Conservation (phyloP, 306 rosid genomes). For the Quercus robur region DNA sequence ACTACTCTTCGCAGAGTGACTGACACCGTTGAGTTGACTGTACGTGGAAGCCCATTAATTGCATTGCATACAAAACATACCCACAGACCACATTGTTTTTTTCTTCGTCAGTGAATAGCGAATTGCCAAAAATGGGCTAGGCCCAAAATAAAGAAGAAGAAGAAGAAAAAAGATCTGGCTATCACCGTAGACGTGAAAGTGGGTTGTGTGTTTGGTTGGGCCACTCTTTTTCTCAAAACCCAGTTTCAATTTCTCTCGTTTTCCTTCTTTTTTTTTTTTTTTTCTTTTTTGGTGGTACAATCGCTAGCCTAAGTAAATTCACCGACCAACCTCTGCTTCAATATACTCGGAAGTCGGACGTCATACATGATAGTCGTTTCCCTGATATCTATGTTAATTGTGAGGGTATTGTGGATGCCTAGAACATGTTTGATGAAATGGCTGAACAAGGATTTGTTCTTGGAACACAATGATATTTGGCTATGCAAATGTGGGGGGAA, state of each 20-base stretch:
- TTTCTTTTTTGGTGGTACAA: background rate
- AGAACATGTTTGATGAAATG: conserved; percentile 57
- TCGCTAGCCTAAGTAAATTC: background rate
- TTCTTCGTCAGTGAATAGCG: too few relatives aligned
- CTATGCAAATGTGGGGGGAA: conserved; percentile 44
- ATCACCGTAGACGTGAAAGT: background rate
- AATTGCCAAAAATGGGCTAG: too few relatives aligned
- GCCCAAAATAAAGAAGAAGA: too few relatives aligned
- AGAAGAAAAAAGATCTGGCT: too few relatives aligned
- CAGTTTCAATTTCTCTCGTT: background rate
- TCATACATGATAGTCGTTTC: conserved; percentile 33
- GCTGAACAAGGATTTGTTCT: conserved; percentile 49
- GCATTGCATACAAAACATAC: too few relatives aligned
- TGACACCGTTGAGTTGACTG: too few relatives aligned
- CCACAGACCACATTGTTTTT: too few relatives aligned
- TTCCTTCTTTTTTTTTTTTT: conserved; percentile 14
- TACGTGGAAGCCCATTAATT: too few relatives aligned
- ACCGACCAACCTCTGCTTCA: conserved; percentile 38
- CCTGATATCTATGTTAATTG: conserved; percentile 51
- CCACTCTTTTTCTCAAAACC: background rate
- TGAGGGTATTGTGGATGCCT: conserved; percentile 52
- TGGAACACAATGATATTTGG: conserved; percentile 71
- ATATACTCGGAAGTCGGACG: conserved; percentile 38
- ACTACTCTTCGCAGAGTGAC: too few relatives aligned
- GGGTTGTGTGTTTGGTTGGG: background rate